Evolutionary conservation across 495 filamentous ascomycete species (phyloP).

Genomic region (Neurospora tetraspora): DNA sequence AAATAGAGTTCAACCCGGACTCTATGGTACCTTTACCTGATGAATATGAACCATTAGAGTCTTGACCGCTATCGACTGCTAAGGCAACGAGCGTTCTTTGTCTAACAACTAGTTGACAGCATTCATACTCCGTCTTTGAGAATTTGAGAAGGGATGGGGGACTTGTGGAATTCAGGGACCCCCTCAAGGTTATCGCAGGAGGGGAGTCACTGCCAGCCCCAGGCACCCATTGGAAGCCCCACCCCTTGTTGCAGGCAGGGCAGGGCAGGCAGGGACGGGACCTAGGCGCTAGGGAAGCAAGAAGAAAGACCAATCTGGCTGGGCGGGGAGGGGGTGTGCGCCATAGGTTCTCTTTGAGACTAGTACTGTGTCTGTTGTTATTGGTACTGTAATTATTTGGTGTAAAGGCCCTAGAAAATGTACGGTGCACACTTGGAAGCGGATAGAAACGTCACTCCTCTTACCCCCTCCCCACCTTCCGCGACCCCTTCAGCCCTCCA

Average conservation of each 20-base stretch:
- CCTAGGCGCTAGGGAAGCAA: background rate
- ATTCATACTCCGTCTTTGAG: no score
- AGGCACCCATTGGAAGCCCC: background rate
- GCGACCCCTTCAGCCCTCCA: background rate
- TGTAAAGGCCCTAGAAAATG: background rate
- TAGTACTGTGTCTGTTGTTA: background rate
- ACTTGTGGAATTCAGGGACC: background rate
- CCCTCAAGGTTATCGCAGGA: background rate
- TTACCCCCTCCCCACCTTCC: background rate
- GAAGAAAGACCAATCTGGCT: background rate
- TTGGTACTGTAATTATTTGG: background rate
- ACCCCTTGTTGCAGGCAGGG: background rate
- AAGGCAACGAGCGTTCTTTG: background rate
- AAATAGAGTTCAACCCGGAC: background rate
- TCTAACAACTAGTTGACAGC: background rate
- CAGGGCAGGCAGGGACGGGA: background rate
- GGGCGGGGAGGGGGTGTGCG: background rate
- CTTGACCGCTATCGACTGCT: background rate
- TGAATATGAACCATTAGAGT: background rate
- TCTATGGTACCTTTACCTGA: background rate
- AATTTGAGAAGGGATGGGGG: background rate
- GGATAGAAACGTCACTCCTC: constrained; percentile 4
- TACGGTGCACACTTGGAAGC: constrained; percentile 7
- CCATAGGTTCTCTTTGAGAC: background rate
- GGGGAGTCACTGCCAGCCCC: background rate